Evolutionary conservation across 139 green algal species (phyloP).

Genomic region (Chlamydomonas incerta): DNA sequence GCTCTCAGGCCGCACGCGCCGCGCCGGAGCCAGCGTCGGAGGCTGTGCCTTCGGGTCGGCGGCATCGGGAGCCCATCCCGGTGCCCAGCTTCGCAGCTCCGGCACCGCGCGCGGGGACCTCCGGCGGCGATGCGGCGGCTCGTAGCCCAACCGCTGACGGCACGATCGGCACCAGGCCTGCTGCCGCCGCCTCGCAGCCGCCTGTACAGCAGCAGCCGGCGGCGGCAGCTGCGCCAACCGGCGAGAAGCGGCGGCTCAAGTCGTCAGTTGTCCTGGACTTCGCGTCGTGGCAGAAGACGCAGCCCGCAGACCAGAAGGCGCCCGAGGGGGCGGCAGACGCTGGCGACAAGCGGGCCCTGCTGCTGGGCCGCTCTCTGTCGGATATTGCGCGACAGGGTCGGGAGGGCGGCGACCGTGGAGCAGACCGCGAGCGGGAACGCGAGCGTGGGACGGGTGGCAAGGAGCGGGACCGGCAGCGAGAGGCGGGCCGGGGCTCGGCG

Average conservation of each 20-base stretch:
- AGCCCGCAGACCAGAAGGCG: not conserved
- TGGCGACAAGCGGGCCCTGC: not conserved
- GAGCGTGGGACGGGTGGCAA: not conserved
- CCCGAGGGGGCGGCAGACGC: not conserved
- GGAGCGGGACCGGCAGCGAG: not conserved
- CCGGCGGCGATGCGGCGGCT: too few species aligned
- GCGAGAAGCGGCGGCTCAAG: slow-evolving; percentile 3
- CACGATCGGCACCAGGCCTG: too few species aligned
- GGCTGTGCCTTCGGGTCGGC: not conserved
- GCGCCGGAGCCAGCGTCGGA: not conserved
- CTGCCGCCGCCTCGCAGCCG: not conserved
- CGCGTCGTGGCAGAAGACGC: not conserved
- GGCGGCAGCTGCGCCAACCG: not conserved
- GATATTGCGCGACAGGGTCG: not conserved
- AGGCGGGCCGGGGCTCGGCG: not conserved
- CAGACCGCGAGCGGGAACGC: not conserved
- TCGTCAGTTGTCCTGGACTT: slow-evolving; percentile 18
- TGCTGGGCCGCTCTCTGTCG: not conserved
- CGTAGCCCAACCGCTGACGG: not conserved
- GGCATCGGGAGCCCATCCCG: slow-evolving; percentile 21
- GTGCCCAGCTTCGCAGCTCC: slow-evolving; percentile 1
- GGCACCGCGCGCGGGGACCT: not conserved
- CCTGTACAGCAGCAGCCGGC: not conserved
- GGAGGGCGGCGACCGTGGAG: not conserved
- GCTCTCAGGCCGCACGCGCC: not conserved